Evolutionary conservation across 306 rosid species (phyloP).

Genomic region (Acacia melanoxylon): DNA sequence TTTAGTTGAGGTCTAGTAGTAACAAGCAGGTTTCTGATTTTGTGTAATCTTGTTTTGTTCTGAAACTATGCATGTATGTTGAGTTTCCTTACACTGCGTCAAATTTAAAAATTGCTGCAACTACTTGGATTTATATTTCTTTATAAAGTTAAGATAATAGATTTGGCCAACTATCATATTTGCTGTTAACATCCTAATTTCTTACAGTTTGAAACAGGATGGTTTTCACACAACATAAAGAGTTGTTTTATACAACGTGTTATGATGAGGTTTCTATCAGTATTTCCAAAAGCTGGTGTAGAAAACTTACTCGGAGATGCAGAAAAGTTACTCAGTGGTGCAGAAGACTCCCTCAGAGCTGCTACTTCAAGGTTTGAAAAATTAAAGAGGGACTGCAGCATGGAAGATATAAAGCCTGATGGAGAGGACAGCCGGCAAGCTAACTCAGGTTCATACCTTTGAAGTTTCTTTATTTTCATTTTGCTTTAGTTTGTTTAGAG

Average conservation of each 20-base stretch:
- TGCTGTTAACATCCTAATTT: constrained; percentile 30
- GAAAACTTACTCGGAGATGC: constrained; percentile 69
- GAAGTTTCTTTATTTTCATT: constrained; percentile 16
- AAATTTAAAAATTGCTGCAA: not conserved
- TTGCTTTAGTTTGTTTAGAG: not conserved
- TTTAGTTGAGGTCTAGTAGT: not conserved
- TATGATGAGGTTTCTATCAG: constrained; percentile 70
- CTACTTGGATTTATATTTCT: not conserved
- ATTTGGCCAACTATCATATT: constrained; percentile 11
- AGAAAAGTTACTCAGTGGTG: constrained; percentile 28
- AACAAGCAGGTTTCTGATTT: not conserved
- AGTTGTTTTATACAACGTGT: constrained; percentile 67
- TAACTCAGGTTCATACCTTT: constrained; percentile 53
- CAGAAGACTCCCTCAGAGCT: constrained; percentile 61
- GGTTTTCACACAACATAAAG: constrained; percentile 62
- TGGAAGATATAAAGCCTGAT: constrained; percentile 43
- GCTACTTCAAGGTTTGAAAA: constrained; percentile 73
- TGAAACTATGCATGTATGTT: constrained; percentile 15
- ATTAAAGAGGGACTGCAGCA: constrained; percentile 54
- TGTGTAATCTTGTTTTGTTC: constrained; percentile 10
- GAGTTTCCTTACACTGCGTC: not conserved
- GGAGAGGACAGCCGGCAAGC: constrained; percentile 50
- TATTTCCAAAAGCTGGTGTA: constrained; percentile 66
- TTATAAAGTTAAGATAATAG: constrained; percentile 12
- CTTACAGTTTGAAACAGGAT: constrained; percentile 75